Conservation (phyloP, 306 rosid genomes). For the Rosa chinensis region DNA sequence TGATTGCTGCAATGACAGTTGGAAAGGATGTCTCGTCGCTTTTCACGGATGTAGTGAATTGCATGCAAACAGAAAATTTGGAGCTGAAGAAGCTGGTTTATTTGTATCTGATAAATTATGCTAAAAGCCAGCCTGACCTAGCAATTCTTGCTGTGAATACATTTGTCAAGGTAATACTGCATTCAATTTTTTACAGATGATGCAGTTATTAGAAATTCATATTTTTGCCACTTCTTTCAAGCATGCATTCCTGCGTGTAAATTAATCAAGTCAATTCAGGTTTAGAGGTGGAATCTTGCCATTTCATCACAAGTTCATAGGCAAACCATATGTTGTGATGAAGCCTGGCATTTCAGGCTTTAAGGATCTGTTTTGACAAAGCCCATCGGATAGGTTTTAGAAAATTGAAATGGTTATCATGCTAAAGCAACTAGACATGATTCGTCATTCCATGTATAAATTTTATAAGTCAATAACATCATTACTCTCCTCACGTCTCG, state of each 20-base stretch:
- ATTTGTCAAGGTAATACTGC: constrained; percentile 83
- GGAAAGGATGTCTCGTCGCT: constrained; percentile 98
- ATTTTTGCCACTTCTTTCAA: not conserved
- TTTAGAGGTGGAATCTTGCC: not conserved
- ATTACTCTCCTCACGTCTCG: not conserved
- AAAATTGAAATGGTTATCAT: not conserved
- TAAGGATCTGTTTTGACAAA: not conserved
- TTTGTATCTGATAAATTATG: constrained; percentile 91
- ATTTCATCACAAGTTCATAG: not conserved
- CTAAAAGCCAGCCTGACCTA: constrained; percentile 98
- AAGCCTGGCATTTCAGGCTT: not conserved
- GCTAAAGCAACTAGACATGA: constrained; percentile 1
- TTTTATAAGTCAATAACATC: not conserved
- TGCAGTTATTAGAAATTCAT: not conserved
- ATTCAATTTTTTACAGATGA: constrained; percentile 14
- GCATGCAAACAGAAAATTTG: constrained; percentile 99
- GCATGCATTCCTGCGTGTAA: not conserved
- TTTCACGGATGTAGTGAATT: constrained; percentile 95
- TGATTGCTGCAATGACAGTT: constrained; percentile 99
- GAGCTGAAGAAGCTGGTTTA: constrained; percentile 97
- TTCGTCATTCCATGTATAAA: not conserved
- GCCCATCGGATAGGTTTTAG: not conserved
- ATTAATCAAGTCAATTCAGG: not conserved
- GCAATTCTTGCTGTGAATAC: constrained; percentile 98
- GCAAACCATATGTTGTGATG: not conserved